Evolutionary conservation across 441 rosid species (phyloP), one percentile per base, ranked within the genome.

Genomic region (Bocquillonia castaneifolia): DNA sequence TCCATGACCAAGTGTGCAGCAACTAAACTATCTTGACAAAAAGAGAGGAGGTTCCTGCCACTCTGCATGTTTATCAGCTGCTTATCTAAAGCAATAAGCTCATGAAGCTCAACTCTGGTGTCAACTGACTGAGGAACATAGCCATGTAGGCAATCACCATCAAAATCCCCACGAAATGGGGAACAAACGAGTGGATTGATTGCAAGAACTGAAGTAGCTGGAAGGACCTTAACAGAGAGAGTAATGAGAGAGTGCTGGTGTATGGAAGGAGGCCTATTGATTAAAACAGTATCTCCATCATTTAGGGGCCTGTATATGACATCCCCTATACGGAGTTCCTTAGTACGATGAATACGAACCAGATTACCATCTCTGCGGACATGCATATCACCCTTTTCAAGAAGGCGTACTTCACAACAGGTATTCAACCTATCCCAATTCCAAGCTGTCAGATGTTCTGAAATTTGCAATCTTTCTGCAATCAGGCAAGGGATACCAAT

Each of bases 101-200:
- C 98, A 3, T 53, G 79, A 1, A 95, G 93, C 88, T 95, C 99
- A 17, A 82, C 88, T 60, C 83, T 84, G 0, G 96, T 77, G 51
- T 81, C 86, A 48, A 95, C 69, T 0, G 98, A 88, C 71, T 95
- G 97, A 42, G 99, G 96, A 74, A 95, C 82, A 63, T 89, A 95
- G 29, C 99, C 99, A 57, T 95, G 99, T 31, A 95, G 80, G 79
- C 99, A 92, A 61, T 92, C 99, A 17, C 99, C 99, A 64, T 95
- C 99, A 65, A 95, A 95, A 77, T 95, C 99, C 18, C 97, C 99
- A 54, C 91, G 93, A 55, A 95, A 84, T 25, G 99, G 98, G 26
- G 88, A 67, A 72, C 99, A 95, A 36, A 89, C 84, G 3, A 95
- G 88, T 0, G 99, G 99, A 61, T 92, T 95, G 74, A 95, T 79